Evolutionary conservation across 768 basidiomycete genomes (phyloP), one percentile per base, ranked within the genome.

Genomic region (Naganishia onofrii): DNA sequence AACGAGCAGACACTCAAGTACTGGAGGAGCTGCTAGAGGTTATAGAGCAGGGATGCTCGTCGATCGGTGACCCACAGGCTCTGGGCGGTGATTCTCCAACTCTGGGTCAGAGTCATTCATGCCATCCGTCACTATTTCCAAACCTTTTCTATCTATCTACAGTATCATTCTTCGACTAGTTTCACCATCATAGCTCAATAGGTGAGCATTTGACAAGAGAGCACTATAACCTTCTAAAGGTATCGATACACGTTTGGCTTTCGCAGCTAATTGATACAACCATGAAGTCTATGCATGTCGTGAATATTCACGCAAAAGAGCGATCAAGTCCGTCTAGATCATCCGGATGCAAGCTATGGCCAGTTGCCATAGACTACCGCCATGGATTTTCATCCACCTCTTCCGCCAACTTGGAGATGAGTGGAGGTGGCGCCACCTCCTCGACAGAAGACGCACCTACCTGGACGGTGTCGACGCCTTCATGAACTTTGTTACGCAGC

Each of bases 301-400:
- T 44, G 26, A 44, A 63, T 44, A 26, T 26, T n/a, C 23, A 42
- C 23, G n/a, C 38, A 44, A 26, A n/a, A 63, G 23, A 36, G 23
- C 26, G 19, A 34, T 6, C 23, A 8, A 31, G 1, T 15, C 15
- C 9, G 23, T 42, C 38, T 5, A 36, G 3, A n/a, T 55, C 1
- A 63, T n/a, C n/a, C 42, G 9, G 2, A 28, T 2, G 4, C 46
- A 46, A 17, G 5, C 48, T 21, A 51, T 23, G 3, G 12, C 23
- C 48, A 3, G 4, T 23, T 51, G 23, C 44, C 15, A 21, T 15
- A 4, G 44, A 15, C n/a, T 66, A 69, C 58, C 32, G 46, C 68
- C 68, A 69, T 17, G 68, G 68, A 29, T 69, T 69, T 8, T 63
- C 68, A 29, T 63, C 54, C 21, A 69, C 56, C 21, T 69, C 56